phyloP scores from a whole-genome alignment of 2,329 filamentous ascomycete genomes.

The Aspergillus sojae region DNA sequence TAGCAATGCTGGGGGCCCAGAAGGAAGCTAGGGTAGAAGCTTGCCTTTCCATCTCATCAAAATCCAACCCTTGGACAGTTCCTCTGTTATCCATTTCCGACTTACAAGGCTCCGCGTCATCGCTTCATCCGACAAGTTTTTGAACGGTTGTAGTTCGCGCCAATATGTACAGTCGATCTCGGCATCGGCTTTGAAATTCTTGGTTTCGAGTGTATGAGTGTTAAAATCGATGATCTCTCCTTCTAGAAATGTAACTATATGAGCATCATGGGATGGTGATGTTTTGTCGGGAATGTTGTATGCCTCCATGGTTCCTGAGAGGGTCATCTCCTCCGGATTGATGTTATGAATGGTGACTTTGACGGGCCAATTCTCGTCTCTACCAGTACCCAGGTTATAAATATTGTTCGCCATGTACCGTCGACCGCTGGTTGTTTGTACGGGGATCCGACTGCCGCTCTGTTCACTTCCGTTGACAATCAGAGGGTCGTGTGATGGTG shows the following conservation, averaged over 20 bases:
- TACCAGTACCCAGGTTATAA: constrained; percentile 26
- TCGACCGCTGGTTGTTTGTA: constrained; percentile 41
- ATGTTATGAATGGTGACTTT: constrained; percentile 67
- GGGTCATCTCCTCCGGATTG: constrained; percentile 62
- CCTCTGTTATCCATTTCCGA: constrained; percentile 47
- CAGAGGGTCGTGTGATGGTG: constrained; percentile 35
- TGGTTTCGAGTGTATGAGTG: constrained; percentile 50
- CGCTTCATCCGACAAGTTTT: constrained; percentile 46
- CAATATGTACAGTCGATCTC: constrained; percentile 53
- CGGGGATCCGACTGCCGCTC: constrained; percentile 32
- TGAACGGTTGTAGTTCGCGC: constrained; percentile 52
- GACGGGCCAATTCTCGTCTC: constrained; percentile 67
- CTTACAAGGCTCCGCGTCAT: constrained; percentile 49
- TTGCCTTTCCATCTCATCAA: constrained; percentile 56
- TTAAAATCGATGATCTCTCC: constrained; percentile 70
- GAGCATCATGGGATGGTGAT: constrained; percentile 43
- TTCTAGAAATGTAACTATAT: constrained; percentile 68
- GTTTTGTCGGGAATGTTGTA: constrained; percentile 65
- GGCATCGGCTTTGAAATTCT: constrained; percentile 49
- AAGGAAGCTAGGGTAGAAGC: constrained; percentile 12
- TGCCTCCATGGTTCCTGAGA: constrained; percentile 71
- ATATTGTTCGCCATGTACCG: constrained; percentile 38
- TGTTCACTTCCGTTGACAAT: constrained; percentile 39
- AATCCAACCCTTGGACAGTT: constrained; percentile 49
- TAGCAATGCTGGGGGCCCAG: constrained; percentile 10